phyloP scores from a whole-genome alignment of 1,284 basidiomycete species.

The Cystobasidium pallidum region DNA sequence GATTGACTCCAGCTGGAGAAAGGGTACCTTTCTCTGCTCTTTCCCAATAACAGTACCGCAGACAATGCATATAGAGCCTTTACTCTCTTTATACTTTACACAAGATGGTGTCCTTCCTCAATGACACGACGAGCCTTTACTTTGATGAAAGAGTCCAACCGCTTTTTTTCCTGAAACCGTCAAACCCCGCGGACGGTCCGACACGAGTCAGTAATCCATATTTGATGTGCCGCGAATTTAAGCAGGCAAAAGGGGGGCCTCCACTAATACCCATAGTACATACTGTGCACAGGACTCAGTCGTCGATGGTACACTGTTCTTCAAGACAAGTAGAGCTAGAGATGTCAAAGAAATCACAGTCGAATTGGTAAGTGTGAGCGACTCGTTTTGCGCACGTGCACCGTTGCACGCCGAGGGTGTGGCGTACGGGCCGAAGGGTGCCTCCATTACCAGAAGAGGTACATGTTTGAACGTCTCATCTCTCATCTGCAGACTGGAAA shows the following conservation, averaged over 20 bases:
- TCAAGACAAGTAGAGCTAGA: constrained; percentile 12
- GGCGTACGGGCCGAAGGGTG: too few species aligned
- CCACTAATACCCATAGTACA: background rate
- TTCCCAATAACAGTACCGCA: background rate
- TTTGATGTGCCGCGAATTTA: too few species aligned
- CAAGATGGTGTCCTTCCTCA: constrained; percentile 19
- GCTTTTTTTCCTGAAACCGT: constrained; percentile 29
- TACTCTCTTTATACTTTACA: constrained; percentile 5
- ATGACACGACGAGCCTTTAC: constrained; percentile 12
- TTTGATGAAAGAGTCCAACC: constrained; percentile 32
- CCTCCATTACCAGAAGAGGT: too few species aligned
- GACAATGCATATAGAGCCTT: background rate
- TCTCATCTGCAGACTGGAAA: constrained; percentile 17
- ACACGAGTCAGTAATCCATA: constrained; percentile 26
- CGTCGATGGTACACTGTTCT: constrained; percentile 32
- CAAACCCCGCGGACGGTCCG: constrained; percentile 25
- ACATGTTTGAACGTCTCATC: background rate
- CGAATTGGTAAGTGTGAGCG: constrained; percentile 14
- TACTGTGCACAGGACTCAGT: constrained; percentile 19
- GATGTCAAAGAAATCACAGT: constrained; percentile 33
- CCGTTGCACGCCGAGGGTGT: too few species aligned
- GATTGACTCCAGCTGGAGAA: too few species aligned
- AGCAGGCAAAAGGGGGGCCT: too few species aligned
- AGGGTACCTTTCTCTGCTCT: too few species aligned
- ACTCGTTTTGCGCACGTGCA: too few species aligned